Percentiles rank a stretch among this genome's conserved stretches.
Conservation (phyloP, 345 rosid genomes). For the Aquilaria sinensis region DNA sequence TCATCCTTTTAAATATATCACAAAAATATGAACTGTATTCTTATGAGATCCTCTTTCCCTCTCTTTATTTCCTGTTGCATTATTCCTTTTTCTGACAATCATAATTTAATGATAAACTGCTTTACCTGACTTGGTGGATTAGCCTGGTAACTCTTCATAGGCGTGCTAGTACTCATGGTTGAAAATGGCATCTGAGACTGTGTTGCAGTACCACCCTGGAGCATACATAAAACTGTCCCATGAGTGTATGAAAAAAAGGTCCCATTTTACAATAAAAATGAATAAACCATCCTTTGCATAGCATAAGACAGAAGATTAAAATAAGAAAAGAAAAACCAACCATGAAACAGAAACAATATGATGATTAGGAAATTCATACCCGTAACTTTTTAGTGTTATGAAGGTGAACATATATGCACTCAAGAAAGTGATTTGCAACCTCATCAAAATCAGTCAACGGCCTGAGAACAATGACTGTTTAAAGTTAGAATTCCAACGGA, state of each 20-base stretch:
- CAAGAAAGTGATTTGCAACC: slow-evolving; percentile 72
- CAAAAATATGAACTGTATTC: no score
- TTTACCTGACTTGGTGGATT: slow-evolving; percentile 54
- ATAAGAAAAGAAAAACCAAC: no score
- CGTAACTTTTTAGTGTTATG: slow-evolving; percentile 55
- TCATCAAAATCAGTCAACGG: slow-evolving; percentile 83
- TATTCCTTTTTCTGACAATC: no score
- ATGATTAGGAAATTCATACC: slow-evolving; percentile 38
- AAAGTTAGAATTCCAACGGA: slow-evolving; percentile 8
- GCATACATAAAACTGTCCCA: slow-evolving; percentile 10
- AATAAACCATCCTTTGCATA: no score
- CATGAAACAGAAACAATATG: no score
- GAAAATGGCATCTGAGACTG: slow-evolving; percentile 57
- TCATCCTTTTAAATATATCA: no score
- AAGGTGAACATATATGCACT: slow-evolving; percentile 83
- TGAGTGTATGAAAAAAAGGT: not conserved
- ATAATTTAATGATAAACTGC: not conserved
- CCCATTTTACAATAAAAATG: no score
- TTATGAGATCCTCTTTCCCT: no score
- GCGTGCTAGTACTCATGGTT: slow-evolving; percentile 29
- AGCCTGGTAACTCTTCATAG: slow-evolving; percentile 40
- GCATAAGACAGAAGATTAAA: no score
- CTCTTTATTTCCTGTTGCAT: no score
- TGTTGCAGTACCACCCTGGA: slow-evolving; percentile 36
- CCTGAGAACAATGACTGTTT: slow-evolving; percentile 41